Base-by-base conservation (phyloP, 176 grass and related monocot species). In the Carex pumila region DNA sequence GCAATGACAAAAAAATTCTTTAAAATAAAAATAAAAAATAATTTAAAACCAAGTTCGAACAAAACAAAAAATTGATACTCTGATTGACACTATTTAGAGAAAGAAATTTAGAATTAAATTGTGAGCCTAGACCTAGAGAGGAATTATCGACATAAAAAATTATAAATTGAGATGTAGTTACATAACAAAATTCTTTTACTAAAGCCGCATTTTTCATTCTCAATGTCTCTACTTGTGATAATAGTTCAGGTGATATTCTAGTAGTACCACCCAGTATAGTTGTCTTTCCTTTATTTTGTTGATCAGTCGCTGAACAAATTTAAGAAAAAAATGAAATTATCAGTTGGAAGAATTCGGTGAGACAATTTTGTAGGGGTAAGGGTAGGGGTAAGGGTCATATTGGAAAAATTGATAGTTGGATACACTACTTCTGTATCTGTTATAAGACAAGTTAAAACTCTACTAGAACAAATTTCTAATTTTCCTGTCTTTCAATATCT, bases 111-210 rank as follows among this genome's bases (percentile, higher is more conserved):
- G 10, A 50, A 50, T 49, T 50, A 50, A 50, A 50, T 50, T 50
- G 47, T 50, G 47, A 12, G 47, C 9, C 47, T 12, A 11, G 47
- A 50, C 9, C 47, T 50, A 12, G 47, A 50, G 47, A 11, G 47
- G 9, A 50, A 50, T 10, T 50, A 10, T 12, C 2, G 47, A 50
- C 47, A 2, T 50, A 50, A 12, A 50, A 50, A 50, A 50, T 2
- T 50, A 50, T 2, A 50, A 50, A 50, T 50, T 12, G 12, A 50
- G 12, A 45, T 1, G 0, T 7, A 45, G 43, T 39, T 39, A 97
- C 94, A 86, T 97, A 94, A 66, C 89, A 56, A 76, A 91, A 94
- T 85, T 97, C 91, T 89, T 89, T 94, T 72, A 89, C 85, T 15
- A 97, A 84, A 39, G 83, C 86, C 47, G 31, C 70, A 69, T 94